Evolutionary conservation across 148 eudicot species (phyloP), one percentile per base, ranked within the genome.

Genomic region (Selenicereus undatus): DNA sequence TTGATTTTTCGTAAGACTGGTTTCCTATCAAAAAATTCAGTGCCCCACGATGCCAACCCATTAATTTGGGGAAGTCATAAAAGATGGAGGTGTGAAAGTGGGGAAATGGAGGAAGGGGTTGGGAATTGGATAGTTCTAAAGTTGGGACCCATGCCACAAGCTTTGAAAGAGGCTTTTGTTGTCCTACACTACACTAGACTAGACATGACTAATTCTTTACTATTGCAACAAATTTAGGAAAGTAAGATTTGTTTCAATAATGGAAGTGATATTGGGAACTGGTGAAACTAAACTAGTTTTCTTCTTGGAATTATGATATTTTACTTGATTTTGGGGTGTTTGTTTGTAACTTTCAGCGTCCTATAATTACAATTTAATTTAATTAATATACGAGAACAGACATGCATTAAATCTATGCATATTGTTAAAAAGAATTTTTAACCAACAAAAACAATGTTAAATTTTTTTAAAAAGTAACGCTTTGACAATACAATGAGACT

Each of bases 101-200:
- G 71, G 56, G 39, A 66, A 42, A 17, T 68, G 48, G 36, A 79
- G 43, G 75, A 56, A 71, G 51, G n/a, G 24, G n/a, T 13, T 70
- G 14, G 68, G 32, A 79, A 54, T 79, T 70, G 50, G 68, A 79
- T 79, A 75, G 54, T 51, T 75, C 77, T 26, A 27, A 66, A 75
- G 11, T 39, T 50, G 60, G 77, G 77, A 11, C 60, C 71, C 71
- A 66, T 66, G 12, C 22, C 35, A 26, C 71, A 10, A 26, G 27
- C 21, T 11, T 64, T 64, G 27, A 64, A n/a, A 66, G 71, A 66
- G 71, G 5, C 71, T 66, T 66, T 66, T 64, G 12, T n/a, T 24
- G 68, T 66, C 32, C 14, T 66, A 26, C 30, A 22, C 14, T 66
- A 26, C 30, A 22, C 8, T 32, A 56, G 14, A 64, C 30, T 64